Evolutionary conservation across 2,329 filamentous ascomycete genomes (phyloP), one percentile per base, ranked within the genome.

Genomic region (Sarocladium kiliense): DNA sequence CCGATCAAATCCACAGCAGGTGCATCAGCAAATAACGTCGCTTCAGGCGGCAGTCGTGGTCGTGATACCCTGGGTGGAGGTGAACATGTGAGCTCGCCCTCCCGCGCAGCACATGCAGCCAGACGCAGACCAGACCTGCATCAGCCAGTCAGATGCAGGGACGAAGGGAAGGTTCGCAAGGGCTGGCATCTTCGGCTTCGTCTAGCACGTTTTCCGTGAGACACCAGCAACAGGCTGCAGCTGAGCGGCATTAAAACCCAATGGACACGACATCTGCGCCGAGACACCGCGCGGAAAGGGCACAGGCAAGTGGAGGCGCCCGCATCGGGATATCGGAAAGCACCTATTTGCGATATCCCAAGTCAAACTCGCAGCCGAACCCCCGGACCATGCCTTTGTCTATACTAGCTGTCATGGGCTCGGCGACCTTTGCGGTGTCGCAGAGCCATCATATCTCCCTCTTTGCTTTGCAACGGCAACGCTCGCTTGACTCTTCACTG

Each of bases 41-140:
- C 47, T 51, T 34, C n/a, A 21, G 30, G 27, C 47, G 47, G n/a
- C 18, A 34, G 10, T 47, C n/a, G 23, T 47, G 23, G 44, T 30
- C 16, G 23, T 18, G 25, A 47, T 11, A 47, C 44, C 25, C 44
- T 47, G 23, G n/a, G 41, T 47, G 14, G n/a, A 23, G 23, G 44
- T 47, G 44, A 30, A 51, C 47, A 51, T 51, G 47, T 51, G 47
- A 51, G 47, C 47, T 51, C 47, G 6, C 6, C 26, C 27, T 36
- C 12, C 47, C 47, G 47, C 47, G 47, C 26, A 51, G 47, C 47
- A 36, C 11, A 32, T 51, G 47, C 47, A 51, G 26, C 26, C 10
- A 51, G 47, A 51, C 30, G 47, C 47, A 51, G n/a, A 51, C 27
- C 47, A 51, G 47, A 51, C 23, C 30, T 51, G 47, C 47, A 36